A percentile compares a stretch with the other conserved stretches of the same genome.
These are phyloP conservation scores for Triangularia setosa DNA, from an alignment of 2,329 filamentous ascomycete species.

Conservation along the genomic window DNA sequence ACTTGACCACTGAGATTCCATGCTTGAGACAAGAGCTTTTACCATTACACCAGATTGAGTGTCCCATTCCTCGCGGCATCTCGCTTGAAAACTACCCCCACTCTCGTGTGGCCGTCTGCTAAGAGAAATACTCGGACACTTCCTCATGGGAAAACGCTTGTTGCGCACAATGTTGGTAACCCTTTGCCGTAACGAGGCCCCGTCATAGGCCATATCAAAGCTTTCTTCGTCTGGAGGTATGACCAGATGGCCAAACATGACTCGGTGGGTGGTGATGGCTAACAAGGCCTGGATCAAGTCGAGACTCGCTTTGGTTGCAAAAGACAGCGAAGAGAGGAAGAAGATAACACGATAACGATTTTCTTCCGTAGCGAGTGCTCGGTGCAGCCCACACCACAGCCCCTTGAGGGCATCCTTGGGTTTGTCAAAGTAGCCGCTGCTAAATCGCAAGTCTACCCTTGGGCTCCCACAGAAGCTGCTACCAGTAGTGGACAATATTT, in stretches of 20 bases:
- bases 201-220: conserved; percentile 9
- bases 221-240: conserved; percentile 3
- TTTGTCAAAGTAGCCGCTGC: not conserved
- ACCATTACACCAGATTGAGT: not conserved
- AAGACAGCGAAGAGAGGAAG: conserved; percentile 16
- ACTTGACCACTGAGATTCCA: conserved; percentile 4
- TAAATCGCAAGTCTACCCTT: conserved; percentile 7
- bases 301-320: conserved; percentile 3
- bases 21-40: not conserved
- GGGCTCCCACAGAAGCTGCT: conserved; percentile 5
- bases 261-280: conserved; percentile 5
- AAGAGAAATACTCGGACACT: conserved; percentile 5
- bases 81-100: not conserved
- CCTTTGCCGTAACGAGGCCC: not conserved
- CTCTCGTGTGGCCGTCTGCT: not conserved
- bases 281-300: conserved; percentile 18
- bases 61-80: conserved; percentile 5
- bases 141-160: not conserved
- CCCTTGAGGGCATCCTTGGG: not conserved
- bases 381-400: conserved; percentile 18
- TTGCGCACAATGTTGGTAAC: not conserved
- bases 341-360: conserved; percentile 17
- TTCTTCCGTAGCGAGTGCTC: not conserved
- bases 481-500: not conserved
- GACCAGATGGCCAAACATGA: not conserved